Conservation (phyloP, 345 rosid species). For the Gossypium mustelinum region DNA sequence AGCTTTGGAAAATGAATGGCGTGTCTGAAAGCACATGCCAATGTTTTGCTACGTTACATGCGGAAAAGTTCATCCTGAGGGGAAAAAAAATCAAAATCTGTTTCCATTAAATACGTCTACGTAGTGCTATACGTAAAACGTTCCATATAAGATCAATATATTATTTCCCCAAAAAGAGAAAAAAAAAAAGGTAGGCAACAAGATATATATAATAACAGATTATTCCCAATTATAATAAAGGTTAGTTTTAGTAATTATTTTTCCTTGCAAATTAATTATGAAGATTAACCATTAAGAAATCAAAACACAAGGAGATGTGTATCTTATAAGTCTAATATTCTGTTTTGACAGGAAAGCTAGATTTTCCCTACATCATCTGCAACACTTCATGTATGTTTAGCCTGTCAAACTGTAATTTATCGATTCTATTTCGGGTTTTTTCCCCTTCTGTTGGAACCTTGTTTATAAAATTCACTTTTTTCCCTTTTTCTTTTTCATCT, state of each 20-base stretch:
- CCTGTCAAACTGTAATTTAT: too few relatives aligned
- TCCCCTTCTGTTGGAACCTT: too few relatives aligned
- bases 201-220: background rate
- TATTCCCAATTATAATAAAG: background rate
- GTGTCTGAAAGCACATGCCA: background rate
- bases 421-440: too few relatives aligned
- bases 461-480: too few relatives aligned
- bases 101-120: background rate
- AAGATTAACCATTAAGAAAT: background rate
- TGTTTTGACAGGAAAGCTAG: background rate
- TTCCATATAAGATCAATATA: background rate
- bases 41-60: conserved; percentile 6
- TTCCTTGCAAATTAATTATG: background rate
- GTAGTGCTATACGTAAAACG: background rate
- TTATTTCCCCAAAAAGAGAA: background rate
- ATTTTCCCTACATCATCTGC: background rate
- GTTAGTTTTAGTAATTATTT: background rate
- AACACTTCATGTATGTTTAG: too few relatives aligned
- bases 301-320: background rate
- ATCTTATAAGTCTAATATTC: background rate
- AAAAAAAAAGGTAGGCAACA: background rate
- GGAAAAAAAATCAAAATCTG: background rate
- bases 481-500: too few relatives aligned
- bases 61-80: background rate
- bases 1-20: background rate